phyloP scores from a whole-genome alignment of 176 grass and related monocot species.

The Luzula sylvatica region DNA sequence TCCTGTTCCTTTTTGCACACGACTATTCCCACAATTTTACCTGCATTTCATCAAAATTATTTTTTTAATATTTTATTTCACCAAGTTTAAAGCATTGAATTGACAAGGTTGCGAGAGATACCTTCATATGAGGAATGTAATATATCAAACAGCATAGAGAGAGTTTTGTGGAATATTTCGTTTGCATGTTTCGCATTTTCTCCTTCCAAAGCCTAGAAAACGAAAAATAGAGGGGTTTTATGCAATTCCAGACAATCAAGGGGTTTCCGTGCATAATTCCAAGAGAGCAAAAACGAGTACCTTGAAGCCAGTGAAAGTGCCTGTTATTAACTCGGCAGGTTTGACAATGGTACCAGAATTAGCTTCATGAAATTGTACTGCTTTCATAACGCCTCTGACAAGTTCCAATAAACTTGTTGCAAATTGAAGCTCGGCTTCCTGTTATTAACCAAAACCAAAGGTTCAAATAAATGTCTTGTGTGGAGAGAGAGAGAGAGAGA shows the following conservation, averaged over 20 bases:
- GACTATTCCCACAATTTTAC: constrained; percentile 65
- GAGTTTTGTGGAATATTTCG: constrained; percentile 50
- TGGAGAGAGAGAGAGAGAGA: neutral
- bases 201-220: constrained; percentile 50
- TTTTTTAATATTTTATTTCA: neutral
- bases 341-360: constrained; percentile 34
- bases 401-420: constrained; percentile 57
- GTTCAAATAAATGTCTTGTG: neutral
- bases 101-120: constrained; percentile 11
- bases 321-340: constrained; percentile 56
- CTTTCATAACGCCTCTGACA: constrained; percentile 47
- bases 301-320: constrained; percentile 78
- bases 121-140: constrained; percentile 54
- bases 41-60: constrained; percentile 20
- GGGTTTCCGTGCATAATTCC: neutral
- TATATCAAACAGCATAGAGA: constrained; percentile 62
- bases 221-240: neutral
- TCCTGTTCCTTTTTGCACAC: constrained; percentile 41
- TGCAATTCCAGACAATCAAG: too few relatives aligned
- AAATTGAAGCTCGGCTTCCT: constrained; percentile 79
- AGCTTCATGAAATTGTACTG: constrained; percentile 64
- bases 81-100: neutral
- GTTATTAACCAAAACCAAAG: constrained; percentile 23
- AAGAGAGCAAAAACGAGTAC: constrained; percentile 21
- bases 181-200: constrained; percentile 63